A percentile compares a stretch with the other conserved stretches of the same genome.
phyloP scores from a whole-genome alignment of 2,329 filamentous ascomycete species.

The Clarireedia paspali region DNA sequence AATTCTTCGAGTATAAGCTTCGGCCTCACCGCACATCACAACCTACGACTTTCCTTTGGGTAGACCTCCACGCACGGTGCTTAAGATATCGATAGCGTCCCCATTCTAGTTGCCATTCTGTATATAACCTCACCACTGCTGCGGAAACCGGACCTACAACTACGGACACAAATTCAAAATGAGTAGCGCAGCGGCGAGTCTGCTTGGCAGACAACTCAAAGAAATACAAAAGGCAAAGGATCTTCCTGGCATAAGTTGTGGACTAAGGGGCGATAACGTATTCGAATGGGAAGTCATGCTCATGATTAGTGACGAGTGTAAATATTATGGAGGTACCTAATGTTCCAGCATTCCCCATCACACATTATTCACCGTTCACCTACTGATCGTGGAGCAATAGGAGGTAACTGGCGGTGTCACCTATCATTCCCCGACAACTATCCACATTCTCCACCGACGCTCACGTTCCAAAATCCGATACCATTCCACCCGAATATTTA shows the following conservation, averaged over 20 bases:
- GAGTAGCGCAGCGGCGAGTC: conserved; percentile 46
- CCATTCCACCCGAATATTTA: conserved; percentile 96
- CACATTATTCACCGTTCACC: too few species aligned
- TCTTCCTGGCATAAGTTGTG: conserved; percentile 89
- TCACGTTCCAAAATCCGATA: conserved; percentile 78
- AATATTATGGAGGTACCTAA: conserved; percentile 61
- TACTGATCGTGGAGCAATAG: conserved; percentile 36
- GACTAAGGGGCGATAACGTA: conserved; percentile 78
- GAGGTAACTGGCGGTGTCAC: conserved; percentile 84
- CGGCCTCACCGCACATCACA: too few species aligned
- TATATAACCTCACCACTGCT: too few species aligned
- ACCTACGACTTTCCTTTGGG: too few species aligned
- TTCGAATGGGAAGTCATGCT: conserved; percentile 99
- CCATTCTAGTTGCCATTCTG: too few species aligned
- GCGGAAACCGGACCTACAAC: too few species aligned
- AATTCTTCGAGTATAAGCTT: too few species aligned
- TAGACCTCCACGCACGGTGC: too few species aligned
- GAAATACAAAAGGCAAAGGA: conserved; percentile 89
- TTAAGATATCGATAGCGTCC: too few species aligned
- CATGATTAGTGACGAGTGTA: conserved; percentile 83
- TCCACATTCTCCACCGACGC: conserved; percentile 77
- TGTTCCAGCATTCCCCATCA: too few species aligned
- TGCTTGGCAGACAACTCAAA: conserved; percentile 82
- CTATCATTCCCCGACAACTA: conserved; percentile 81
- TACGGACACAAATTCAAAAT: not conserved